These are phyloP conservation scores for Monosporozyma aerobia DNA, from an alignment of 805 yeast species.

Conservation along the genomic window DNA sequence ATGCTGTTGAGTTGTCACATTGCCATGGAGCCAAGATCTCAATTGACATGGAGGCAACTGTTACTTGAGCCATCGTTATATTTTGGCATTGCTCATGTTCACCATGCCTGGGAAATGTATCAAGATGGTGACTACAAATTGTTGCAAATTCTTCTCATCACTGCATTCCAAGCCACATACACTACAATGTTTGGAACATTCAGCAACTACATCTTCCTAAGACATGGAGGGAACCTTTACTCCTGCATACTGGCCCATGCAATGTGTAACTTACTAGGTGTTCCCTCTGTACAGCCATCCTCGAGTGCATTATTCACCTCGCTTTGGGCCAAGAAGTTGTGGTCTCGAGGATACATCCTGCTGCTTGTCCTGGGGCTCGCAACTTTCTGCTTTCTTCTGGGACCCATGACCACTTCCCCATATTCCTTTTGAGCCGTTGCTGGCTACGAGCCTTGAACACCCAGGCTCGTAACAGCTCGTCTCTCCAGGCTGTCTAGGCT, in stretches of 20 bases:
- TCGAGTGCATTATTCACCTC: not conserved
- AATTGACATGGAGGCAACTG: conserved; percentile 7
- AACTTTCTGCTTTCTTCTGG: not conserved
- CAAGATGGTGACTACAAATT: conserved; percentile 11
- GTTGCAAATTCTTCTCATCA: conserved; percentile 12
- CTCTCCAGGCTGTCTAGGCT: not conserved
- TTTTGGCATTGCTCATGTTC: conserved; percentile 30
- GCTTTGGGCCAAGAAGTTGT: conserved; percentile 4
- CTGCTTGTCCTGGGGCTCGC: conserved; percentile 15
- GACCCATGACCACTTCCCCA: not conserved
- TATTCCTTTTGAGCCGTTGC: not conserved
- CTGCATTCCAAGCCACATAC: conserved; percentile 21
- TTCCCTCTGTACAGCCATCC: conserved; percentile 18
- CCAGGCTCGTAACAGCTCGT: not conserved
- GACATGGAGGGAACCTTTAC: conserved; percentile 25
- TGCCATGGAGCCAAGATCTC: conserved; percentile 4
- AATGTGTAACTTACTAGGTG: conserved; percentile 29
- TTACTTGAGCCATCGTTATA: conserved; percentile 21
- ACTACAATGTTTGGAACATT: conserved; percentile 28
- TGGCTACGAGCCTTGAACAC: not conserved
- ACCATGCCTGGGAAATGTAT: conserved; percentile 26
- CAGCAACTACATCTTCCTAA: conserved; percentile 24
- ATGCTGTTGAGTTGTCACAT: conserved; percentile 20
- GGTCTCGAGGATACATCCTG: conserved; percentile 10
- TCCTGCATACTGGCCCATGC: conserved; percentile 25